Evolutionary conservation across 2,329 filamentous ascomycete genomes (phyloP).

Genomic region (Didymellaceae sp.): DNA sequence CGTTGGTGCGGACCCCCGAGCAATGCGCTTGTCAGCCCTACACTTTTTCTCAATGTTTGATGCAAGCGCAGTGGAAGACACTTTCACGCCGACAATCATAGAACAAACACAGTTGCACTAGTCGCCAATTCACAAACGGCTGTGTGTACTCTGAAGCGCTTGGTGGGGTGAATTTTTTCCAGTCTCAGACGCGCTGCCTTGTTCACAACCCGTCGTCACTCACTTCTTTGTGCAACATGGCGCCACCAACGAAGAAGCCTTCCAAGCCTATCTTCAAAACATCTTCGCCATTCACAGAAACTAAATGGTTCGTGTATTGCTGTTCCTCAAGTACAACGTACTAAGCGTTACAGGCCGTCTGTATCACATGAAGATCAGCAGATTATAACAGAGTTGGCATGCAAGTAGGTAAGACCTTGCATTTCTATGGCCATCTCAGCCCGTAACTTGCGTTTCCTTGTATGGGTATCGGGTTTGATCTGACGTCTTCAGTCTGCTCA

Average conservation of each 20-base stretch:
- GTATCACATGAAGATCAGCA: conserved; percentile 66
- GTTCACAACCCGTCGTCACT: too few species aligned
- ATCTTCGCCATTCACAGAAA: conserved; percentile 68
- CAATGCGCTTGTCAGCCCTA: conserved; percentile 1
- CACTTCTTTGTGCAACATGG: conserved; percentile 29
- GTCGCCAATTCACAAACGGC: too few species aligned
- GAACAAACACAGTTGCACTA: too few species aligned
- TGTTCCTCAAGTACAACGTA: neutral
- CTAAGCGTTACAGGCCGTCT: conserved; percentile 61
- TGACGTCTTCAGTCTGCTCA: conserved; percentile 61
- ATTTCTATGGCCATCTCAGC: neutral
- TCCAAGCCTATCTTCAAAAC: conserved; percentile 67
- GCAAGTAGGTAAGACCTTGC: conserved; percentile 59
- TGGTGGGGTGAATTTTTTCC: too few species aligned
- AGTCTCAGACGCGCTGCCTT: too few species aligned
- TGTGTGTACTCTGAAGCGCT: too few species aligned
- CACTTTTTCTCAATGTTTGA: neutral
- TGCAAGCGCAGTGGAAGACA: too few species aligned
- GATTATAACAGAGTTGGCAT: conserved; percentile 70
- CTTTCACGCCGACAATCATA: too few species aligned
- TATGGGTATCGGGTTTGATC: neutral
- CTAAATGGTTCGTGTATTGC: conserved; percentile 61
- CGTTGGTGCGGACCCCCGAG: conserved; percentile 12
- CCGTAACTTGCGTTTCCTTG: neutral
- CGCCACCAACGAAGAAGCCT: conserved; percentile 30